Percentiles rank a stretch among this genome's conserved stretches.
phyloP scores from a whole-genome alignment of 140 eudicot genomes.

The Senecio squalidus region DNA sequence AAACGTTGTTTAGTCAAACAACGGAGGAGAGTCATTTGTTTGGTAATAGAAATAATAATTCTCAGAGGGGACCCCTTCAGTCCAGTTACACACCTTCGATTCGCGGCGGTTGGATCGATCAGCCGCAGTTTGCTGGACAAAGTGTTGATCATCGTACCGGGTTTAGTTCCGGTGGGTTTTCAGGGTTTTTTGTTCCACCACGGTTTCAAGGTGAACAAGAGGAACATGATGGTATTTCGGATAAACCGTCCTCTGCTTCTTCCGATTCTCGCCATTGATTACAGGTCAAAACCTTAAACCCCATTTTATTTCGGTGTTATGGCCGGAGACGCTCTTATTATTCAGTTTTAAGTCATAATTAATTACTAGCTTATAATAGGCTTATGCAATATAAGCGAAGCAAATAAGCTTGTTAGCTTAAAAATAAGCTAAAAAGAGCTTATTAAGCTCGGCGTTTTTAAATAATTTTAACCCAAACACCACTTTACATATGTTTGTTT shows the following conservation, averaged over 20 bases:
- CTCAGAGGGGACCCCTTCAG: constrained; percentile 97
- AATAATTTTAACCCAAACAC: no score
- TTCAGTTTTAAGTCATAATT: no score
- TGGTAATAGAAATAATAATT: constrained; percentile 31
- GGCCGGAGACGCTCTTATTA: no score
- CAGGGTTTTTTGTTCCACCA: constrained; percentile 68
- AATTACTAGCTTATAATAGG: no score
- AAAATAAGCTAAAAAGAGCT: no score
- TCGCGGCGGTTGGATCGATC: constrained; percentile 65
- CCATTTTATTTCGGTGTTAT: no score
- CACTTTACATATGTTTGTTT: no score
- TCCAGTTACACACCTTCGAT: constrained; percentile 73
- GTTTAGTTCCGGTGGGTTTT: constrained; percentile 49
- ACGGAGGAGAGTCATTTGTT: constrained; percentile 42
- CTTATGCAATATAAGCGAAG: no score
- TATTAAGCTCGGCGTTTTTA: no score
- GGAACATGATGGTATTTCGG: constrained; percentile 69
- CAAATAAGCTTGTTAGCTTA: no score
- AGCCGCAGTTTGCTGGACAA: constrained; percentile 1
- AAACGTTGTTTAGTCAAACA: constrained; percentile 46
- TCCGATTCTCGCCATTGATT: constrained; percentile 84
- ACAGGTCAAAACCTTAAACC: constrained; percentile 24
- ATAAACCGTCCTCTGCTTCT: constrained; percentile 82
- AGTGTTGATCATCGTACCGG: constrained; percentile 12
- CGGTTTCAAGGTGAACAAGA: constrained; percentile 77